phyloP scores from a whole-genome alignment of 2,329 filamentous ascomycete species.

The Basipetospora chlamydospora region DNA sequence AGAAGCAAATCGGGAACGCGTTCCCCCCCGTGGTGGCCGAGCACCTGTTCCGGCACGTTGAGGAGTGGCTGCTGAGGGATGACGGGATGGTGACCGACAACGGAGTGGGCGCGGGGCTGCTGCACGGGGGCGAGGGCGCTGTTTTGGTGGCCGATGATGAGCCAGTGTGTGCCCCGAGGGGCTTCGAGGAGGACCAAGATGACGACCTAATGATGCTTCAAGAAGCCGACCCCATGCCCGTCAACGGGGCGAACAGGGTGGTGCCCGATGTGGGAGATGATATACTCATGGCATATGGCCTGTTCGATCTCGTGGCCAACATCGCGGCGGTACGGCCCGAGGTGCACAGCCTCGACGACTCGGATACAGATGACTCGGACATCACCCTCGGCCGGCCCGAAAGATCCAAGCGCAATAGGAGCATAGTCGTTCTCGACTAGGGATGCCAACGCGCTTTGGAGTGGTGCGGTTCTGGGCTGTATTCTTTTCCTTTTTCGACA shows the following conservation, averaged over 20 bases:
- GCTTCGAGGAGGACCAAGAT: too few relatives aligned
- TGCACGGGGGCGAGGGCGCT: not conserved
- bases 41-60: conserved; percentile 33
- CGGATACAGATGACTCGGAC: conserved; percentile 2
- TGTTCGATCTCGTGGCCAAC: not conserved
- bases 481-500: too few relatives aligned
- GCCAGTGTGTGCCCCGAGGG: too few relatives aligned
- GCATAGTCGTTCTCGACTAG: too few relatives aligned
- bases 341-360: not conserved
- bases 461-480: too few relatives aligned
- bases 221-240: too few relatives aligned
- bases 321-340: not conserved
- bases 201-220: too few relatives aligned
- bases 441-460: too few relatives aligned
- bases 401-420: too few relatives aligned
- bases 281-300: not conserved
- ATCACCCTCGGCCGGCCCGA: conserved; percentile 3
- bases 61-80: conserved; percentile 26
- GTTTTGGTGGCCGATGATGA: conserved; percentile 6
- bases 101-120: too few relatives aligned
- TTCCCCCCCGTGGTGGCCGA: conserved; percentile 49
- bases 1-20: conserved; percentile 64
- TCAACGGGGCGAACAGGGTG: too few relatives aligned
- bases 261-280: too few relatives aligned
- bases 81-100: conserved; percentile 20